Conservation (phyloP, 805 yeast species). For the Wickerhamia fluorescens region DNA sequence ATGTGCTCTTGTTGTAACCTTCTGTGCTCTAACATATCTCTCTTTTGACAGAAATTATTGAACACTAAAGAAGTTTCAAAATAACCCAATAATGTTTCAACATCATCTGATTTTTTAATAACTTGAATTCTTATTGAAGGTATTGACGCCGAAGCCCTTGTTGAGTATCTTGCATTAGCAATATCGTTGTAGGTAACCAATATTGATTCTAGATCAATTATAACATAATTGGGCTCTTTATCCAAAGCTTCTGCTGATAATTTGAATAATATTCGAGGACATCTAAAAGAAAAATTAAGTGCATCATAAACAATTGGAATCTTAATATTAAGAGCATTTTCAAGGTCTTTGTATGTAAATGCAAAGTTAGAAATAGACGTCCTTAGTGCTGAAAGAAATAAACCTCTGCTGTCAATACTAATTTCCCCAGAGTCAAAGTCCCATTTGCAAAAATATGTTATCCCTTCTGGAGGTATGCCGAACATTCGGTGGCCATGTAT, state of each 20-base stretch:
- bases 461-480: constrained; percentile 85
- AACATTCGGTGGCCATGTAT: constrained; percentile 89
- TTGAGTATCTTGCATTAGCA: constrained; percentile 58
- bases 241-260: constrained; percentile 25
- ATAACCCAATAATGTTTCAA: constrained; percentile 23
- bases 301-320: constrained; percentile 60
- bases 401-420: constrained; percentile 42
- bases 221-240: constrained; percentile 12
- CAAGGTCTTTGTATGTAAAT: constrained; percentile 65
- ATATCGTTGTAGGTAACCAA: constrained; percentile 56
- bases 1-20: constrained; percentile 59
- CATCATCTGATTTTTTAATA: constrained; percentile 9
- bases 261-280: constrained; percentile 40
- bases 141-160: constrained; percentile 42
- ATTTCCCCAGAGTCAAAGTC: constrained; percentile 65
- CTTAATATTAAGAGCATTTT: constrained; percentile 60
- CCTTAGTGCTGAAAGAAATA: constrained; percentile 37
- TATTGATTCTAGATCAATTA: constrained; percentile 14
- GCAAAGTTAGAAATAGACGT: constrained; percentile 42
- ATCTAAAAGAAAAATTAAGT: constrained; percentile 51
- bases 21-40: constrained; percentile 39
- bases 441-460: constrained; percentile 90
- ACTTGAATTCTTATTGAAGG: constrained; percentile 38
- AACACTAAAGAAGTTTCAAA: constrained; percentile 52
- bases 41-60: constrained; percentile 53